phyloP scores from a whole-genome alignment of 2,329 filamentous ascomycete species.

The Fusarium hostae region DNA sequence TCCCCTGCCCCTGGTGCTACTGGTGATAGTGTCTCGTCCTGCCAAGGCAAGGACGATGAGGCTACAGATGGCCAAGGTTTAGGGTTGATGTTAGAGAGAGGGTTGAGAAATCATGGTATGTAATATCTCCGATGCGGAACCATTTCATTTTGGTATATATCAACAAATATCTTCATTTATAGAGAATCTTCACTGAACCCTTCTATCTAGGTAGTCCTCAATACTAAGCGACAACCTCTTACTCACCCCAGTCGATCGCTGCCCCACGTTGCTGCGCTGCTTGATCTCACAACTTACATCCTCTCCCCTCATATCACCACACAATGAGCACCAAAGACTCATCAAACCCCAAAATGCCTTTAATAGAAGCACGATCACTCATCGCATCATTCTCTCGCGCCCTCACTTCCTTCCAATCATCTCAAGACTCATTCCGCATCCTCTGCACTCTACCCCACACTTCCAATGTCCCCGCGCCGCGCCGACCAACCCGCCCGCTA shows the following conservation, averaged over 20 bases:
- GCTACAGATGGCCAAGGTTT: neutral
- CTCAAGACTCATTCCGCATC: constrained; percentile 56
- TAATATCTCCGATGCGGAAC: neutral
- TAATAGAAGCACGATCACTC: constrained; percentile 44
- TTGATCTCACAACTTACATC: neutral
- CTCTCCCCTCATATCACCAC: neutral
- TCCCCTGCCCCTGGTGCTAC: neutral
- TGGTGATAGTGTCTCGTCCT: neutral
- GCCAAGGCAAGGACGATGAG: neutral
- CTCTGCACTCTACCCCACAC: constrained; percentile 54
- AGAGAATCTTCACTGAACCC: neutral
- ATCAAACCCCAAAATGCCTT: constrained; percentile 25
- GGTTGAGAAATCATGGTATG: neutral
- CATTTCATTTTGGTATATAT: neutral
- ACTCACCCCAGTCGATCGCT: neutral
- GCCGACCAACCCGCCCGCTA: constrained; percentile 34
- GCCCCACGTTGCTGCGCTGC: neutral
- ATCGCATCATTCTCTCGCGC: constrained; percentile 57
- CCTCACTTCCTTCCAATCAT: constrained; percentile 58
- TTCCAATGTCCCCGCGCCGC: constrained; percentile 22
- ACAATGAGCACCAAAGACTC: constrained; percentile 15
- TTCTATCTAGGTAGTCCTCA: neutral
- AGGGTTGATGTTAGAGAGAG: neutral
- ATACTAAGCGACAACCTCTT: neutral
- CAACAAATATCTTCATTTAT: neutral